Conservation (phyloP, 2,329 filamentous ascomycete species). For the Arthrinium puccinioides region DNA sequence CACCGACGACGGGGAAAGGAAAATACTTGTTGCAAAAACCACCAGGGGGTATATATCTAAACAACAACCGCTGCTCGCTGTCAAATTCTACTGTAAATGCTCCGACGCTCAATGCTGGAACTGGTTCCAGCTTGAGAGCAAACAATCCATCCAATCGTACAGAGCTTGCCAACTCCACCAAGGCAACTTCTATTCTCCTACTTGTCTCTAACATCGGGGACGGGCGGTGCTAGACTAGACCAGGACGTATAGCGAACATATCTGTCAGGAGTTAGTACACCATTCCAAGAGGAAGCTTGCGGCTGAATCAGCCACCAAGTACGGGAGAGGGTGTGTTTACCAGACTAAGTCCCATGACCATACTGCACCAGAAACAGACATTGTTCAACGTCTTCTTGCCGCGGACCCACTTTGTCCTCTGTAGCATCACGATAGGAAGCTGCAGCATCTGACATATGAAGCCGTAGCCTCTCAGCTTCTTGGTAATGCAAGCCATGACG, state of each 20-base stretch:
- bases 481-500: conserved; percentile 96
- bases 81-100: too few relatives aligned
- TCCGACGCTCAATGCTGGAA: too few relatives aligned
- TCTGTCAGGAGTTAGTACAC: conserved; percentile 26
- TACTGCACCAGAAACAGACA: conserved; percentile 83
- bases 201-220: background rate
- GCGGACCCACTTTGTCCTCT: conserved; percentile 70
- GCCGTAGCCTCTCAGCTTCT: conserved; percentile 91
- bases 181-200: too few relatives aligned
- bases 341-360: conserved; percentile 79
- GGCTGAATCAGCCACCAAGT: background rate
- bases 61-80: too few relatives aligned
- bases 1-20: too few relatives aligned
- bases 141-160: too few relatives aligned
- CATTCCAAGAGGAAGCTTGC: background rate
- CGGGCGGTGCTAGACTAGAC: conserved; percentile 26
- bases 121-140: too few relatives aligned
- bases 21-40: too few relatives aligned
- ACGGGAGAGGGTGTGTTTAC: conserved; percentile 39
- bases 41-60: too few relatives aligned
- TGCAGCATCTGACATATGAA: conserved; percentile 95
- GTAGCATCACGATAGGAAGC: conserved; percentile 87
- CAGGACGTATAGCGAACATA: conserved; percentile 54
- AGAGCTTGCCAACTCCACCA: too few relatives aligned
- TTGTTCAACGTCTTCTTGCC: conserved; percentile 77